Evolutionary conservation across 352 stramenopile species (phyloP).

Genomic region (Globisporangium polare): DNA sequence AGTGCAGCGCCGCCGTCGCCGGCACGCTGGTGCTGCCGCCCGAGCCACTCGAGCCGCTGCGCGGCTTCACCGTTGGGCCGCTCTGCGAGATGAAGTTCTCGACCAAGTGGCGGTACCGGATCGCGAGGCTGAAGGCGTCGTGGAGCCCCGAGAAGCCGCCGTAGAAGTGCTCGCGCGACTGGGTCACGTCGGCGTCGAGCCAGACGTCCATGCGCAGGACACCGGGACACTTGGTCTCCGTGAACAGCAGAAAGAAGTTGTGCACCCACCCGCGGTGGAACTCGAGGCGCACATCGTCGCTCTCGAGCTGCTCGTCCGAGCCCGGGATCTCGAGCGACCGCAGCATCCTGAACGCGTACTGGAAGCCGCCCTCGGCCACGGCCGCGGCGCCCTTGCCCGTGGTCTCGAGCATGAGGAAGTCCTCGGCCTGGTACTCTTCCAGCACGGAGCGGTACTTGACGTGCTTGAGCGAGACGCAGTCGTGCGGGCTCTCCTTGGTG

Average conservation of each 20-base stretch:
- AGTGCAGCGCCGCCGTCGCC: conserved; percentile 18
- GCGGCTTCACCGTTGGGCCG: background rate
- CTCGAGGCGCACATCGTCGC: conserved; percentile 37
- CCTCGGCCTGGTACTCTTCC: conserved; percentile 49
- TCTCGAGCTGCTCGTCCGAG: conserved; percentile 44
- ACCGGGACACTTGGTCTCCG: conserved; percentile 47
- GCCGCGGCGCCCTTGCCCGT: conserved; percentile 30
- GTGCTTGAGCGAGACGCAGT: conserved; percentile 77
- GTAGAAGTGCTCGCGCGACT: conserved; percentile 45
- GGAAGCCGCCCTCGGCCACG: conserved; percentile 30
- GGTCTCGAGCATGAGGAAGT: conserved; percentile 64
- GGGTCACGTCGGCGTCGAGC: conserved; percentile 62
- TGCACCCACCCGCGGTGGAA: conserved; percentile 53
- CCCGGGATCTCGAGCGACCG: conserved; percentile 32
- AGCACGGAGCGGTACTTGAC: conserved; percentile 66
- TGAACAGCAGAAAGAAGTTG: conserved; percentile 56
- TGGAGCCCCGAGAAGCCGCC: conserved; percentile 58
- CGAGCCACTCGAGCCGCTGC: conserved; percentile 1
- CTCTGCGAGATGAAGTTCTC: conserved; percentile 37
- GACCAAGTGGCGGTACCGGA: conserved; percentile 57
- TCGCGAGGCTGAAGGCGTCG: conserved; percentile 62
- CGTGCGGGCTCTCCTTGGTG: conserved; percentile 64
- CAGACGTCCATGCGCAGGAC: conserved; percentile 70
- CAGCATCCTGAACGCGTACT: conserved; percentile 65
- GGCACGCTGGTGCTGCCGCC: conserved; percentile 16